A percentile compares a stretch with the other conserved stretches of the same genome.
phyloP scores from a whole-genome alignment of 306 rosid species.

The Senna siamea region DNA sequence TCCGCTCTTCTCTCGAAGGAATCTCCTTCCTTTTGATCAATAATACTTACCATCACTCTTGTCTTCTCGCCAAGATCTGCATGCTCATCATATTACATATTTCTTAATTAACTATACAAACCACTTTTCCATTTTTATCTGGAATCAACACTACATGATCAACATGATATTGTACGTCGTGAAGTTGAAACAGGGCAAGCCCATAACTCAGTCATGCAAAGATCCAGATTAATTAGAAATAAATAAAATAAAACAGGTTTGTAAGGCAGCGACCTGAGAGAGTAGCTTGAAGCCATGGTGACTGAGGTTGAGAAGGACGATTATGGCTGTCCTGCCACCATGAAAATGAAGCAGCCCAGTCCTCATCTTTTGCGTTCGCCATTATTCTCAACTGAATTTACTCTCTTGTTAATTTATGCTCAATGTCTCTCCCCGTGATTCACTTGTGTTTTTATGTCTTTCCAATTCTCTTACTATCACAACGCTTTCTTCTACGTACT shows the following conservation, averaged over 20 bases:
- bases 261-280: slow-evolving; percentile 44
- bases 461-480: too few relatives aligned
- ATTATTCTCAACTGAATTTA: neutral
- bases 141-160: too few relatives aligned
- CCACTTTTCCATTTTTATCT: neutral
- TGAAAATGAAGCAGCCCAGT: slow-evolving; percentile 16
- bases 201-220: too few relatives aligned
- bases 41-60: slow-evolving; percentile 37
- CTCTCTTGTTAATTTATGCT: neutral
- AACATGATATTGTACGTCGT: too few relatives aligned
- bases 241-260: neutral
- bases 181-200: too few relatives aligned
- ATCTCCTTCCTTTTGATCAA: slow-evolving; percentile 47
- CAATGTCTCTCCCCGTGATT: neutral
- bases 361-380: slow-evolving; percentile 5
- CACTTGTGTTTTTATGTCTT: neutral
- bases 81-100: slow-evolving; percentile 13
- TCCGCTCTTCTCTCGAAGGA: slow-evolving; percentile 46
- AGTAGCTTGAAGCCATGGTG: slow-evolving; percentile 49
- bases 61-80: slow-evolving; percentile 49
- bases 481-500: neutral
- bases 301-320: slow-evolving; percentile 41
- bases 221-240: neutral
- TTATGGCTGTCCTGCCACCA: slow-evolving; percentile 47
- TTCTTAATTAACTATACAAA: neutral